Percentiles rank a stretch among this genome's conserved stretches.
Conservation (phyloP, 2,329 filamentous ascomycete species). For the Phaeomoniella chlamydospora region DNA sequence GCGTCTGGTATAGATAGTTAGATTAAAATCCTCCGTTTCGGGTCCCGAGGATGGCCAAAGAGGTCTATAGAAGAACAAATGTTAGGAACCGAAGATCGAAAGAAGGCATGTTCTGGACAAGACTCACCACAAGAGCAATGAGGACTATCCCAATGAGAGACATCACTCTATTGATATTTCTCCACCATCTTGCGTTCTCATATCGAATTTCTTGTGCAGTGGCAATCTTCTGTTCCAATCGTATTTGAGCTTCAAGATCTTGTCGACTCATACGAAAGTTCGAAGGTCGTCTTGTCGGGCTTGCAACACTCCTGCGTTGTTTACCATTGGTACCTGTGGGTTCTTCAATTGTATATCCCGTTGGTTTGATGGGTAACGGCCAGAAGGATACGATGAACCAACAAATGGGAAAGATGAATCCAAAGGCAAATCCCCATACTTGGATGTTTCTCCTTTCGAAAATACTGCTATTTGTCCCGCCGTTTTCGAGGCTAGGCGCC, state of each 20-base stretch:
- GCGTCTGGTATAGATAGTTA: not conserved
- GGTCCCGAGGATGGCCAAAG: conserved; percentile 14
- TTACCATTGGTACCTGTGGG: conserved; percentile 8
- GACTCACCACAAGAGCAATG: conserved; percentile 38
- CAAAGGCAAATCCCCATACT: conserved; percentile 57
- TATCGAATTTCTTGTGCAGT: conserved; percentile 32
- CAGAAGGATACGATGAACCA: conserved; percentile 71
- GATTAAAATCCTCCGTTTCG: conserved; percentile 2
- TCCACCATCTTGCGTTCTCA: conserved; percentile 51
- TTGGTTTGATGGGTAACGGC: conserved; percentile 50
- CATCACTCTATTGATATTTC: conserved; percentile 48
- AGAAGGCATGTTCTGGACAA: conserved; percentile 3
- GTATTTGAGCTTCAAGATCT: conserved; percentile 22
- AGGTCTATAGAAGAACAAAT: conserved; percentile 12
- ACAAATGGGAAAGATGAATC: conserved; percentile 63
- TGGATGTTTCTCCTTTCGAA: conserved; percentile 59
- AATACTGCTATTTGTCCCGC: conserved; percentile 37
- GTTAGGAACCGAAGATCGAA: not conserved
- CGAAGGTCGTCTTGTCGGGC: conserved; percentile 4
- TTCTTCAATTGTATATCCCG: too few species aligned
- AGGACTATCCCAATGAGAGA: conserved; percentile 40
- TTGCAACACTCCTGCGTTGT: not conserved
- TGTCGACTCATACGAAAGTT: conserved; percentile 20
- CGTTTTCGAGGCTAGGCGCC: conserved; percentile 56
- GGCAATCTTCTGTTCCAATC: conserved; percentile 18